Percentiles rank a stretch among this genome's conserved stretches.
phyloP scores from a whole-genome alignment of 257 asterid species.

The Solanum boliviense region DNA sequence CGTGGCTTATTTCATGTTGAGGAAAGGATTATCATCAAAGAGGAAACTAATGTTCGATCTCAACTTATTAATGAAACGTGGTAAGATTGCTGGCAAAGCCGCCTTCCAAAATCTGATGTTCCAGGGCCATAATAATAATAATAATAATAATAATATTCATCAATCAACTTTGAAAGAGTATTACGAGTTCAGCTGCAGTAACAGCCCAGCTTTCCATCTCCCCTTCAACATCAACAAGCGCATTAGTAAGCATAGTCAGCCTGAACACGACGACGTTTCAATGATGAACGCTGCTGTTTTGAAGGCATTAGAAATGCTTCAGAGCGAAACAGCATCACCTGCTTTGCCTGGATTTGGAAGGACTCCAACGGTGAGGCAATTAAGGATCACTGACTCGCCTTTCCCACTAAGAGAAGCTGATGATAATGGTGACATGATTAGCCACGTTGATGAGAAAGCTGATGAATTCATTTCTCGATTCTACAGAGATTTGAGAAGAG shows the following conservation, averaged over 20 bases:
- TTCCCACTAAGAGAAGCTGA: slow-evolving; percentile 8
- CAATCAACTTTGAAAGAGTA: slow-evolving; percentile 16
- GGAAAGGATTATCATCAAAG: slow-evolving; percentile 28
- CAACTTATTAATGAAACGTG: slow-evolving; percentile 28
- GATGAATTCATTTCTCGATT: slow-evolving; percentile 19
- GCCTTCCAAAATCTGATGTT: slow-evolving; percentile 4
- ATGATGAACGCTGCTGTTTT: slow-evolving; percentile 8
- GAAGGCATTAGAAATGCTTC: slow-evolving; percentile 35
- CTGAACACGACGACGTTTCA: slow-evolving; percentile 4
- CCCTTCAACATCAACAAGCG: slow-evolving; percentile 31
- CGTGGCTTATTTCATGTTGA: slow-evolving; percentile 9
- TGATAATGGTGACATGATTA: not conserved
- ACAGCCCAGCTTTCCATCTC: slow-evolving; percentile 40
- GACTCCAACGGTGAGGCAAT: slow-evolving; percentile 28
- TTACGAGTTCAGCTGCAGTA: slow-evolving; percentile 75
- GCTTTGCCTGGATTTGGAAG: slow-evolving; percentile 25
- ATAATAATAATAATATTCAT: not conserved
- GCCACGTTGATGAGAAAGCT: slow-evolving; percentile 19
- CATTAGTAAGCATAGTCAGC: not conserved
- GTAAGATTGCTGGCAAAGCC: slow-evolving; percentile 37
- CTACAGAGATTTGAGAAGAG: slow-evolving; percentile 14
- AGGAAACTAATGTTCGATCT: slow-evolving; percentile 20
- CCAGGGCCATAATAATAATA: not conserved
- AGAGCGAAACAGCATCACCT: slow-evolving; percentile 32
- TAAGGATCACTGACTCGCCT: slow-evolving; percentile 29